These are phyloP conservation scores for Marasmius tenuissimus DNA, from an alignment of 1,284 basidiomycete species.

Conservation along the genomic window DNA sequence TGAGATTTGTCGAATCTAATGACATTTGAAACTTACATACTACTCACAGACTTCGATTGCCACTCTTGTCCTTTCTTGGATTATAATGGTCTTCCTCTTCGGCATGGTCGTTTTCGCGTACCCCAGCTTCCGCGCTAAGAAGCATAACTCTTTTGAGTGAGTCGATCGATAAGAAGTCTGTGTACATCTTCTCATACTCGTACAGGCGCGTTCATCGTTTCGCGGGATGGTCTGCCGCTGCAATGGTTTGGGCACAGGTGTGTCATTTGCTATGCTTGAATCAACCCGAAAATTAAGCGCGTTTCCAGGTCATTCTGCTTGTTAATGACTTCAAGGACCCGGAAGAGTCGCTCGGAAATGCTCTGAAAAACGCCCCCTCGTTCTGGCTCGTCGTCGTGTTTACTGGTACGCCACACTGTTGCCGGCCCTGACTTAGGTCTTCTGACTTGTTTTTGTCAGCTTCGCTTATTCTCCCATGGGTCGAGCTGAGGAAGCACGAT, in stretches of 20 bases:
- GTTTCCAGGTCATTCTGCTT: conserved; percentile 31
- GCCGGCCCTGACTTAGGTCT: neutral
- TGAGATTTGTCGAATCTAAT: neutral
- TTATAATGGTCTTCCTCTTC: conserved; percentile 36
- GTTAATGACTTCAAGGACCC: conserved; percentile 38
- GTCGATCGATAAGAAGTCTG: neutral
- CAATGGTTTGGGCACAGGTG: conserved; percentile 42
- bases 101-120: conserved; percentile 38
- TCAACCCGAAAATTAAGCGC: no score
- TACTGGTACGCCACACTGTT: conserved; percentile 20
- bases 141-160: conserved; percentile 40
- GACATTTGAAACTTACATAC: neutral
- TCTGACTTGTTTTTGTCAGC: conserved; percentile 8
- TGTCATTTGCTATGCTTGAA: neutral
- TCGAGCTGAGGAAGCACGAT: conserved; percentile 37
- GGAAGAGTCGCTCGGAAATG: conserved; percentile 31
- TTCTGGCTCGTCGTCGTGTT: conserved; percentile 43
- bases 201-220: conserved; percentile 34
- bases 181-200: neutral
- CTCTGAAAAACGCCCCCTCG: conserved; percentile 33
- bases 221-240: conserved; percentile 42
- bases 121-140: conserved; percentile 31
- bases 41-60: conserved; percentile 28
- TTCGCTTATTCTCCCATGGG: conserved; percentile 39
- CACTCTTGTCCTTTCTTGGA: conserved; percentile 40